phyloP scores from a whole-genome alignment of 2,329 filamentous ascomycete species.

The Tolypocladium inflatum region DNA sequence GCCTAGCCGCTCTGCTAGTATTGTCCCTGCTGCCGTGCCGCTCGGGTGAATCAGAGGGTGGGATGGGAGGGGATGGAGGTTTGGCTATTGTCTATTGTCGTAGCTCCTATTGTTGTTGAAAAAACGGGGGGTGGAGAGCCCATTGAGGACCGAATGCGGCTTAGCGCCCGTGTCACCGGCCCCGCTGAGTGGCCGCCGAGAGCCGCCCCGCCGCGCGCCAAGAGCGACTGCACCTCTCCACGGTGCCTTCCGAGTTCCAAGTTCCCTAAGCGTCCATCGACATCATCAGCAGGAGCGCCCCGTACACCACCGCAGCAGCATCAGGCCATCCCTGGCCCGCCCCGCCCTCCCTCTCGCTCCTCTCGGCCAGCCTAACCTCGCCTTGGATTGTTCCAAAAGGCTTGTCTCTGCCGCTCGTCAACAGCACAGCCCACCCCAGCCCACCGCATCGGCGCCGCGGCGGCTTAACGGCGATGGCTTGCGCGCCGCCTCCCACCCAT shows the following conservation, averaged over 20 bases:
- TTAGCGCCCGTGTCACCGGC: slow-evolving; percentile 17
- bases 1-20: not conserved
- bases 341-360: too few species aligned
- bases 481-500: not conserved
- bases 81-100: slow-evolving; percentile 17
- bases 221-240: not conserved
- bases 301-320: not conserved
- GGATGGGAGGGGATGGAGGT: not conserved
- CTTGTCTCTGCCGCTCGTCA: not conserved
- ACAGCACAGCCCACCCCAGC: not conserved
- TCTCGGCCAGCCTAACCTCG: not conserved
- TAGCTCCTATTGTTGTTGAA: slow-evolving; percentile 21
- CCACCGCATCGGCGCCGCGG: not conserved
- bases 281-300: not conserved
- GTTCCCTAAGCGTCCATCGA: not conserved
- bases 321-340: not conserved
- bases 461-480: not conserved
- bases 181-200: slow-evolving; percentile 5
- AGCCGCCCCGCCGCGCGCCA: not conserved
- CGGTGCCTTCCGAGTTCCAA: not conserved
- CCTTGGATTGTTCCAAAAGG: not conserved
- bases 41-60: not conserved
- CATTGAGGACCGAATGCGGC: slow-evolving; percentile 15
- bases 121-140: slow-evolving; percentile 11
- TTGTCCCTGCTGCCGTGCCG: not conserved